A percentile compares a stretch with the other conserved stretches of the same genome.
These are phyloP conservation scores for Brassica hybrid DNA, from an alignment of 441 rosid species.

Conservation along the genomic window DNA sequence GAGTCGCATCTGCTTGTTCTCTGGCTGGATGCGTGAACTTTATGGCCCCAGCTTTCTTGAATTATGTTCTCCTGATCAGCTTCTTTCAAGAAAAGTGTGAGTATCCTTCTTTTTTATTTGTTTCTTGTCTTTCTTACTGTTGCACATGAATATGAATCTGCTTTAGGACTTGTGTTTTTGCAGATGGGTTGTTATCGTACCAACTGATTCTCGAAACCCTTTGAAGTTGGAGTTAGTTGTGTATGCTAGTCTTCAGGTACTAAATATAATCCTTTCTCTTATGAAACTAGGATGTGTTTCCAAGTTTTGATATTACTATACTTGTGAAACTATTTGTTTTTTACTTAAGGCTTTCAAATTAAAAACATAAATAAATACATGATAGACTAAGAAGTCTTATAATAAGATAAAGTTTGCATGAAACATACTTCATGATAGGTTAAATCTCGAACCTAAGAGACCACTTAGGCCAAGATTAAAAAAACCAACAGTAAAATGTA, in stretches of 20 bases:
- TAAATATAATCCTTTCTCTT: slow-evolving; percentile 4
- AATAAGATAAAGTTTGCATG: background rate
- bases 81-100: slow-evolving; percentile 78
- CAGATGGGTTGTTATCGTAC: slow-evolving; percentile 85
- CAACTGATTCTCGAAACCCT: slow-evolving; percentile 67
- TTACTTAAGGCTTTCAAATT: background rate
- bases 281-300: slow-evolving; percentile 6
- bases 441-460: background rate
- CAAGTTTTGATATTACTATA: slow-evolving; percentile 14
- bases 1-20: slow-evolving; percentile 73
- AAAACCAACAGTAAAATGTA: background rate
- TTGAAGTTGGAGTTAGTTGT: slow-evolving; percentile 80
- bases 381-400: background rate
- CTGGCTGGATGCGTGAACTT: slow-evolving; percentile 87
- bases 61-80: slow-evolving; percentile 58
- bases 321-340: slow-evolving; percentile 11
- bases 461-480: background rate
- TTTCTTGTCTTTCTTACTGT: background rate
- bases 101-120: slow-evolving; percentile 35
- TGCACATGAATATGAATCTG: slow-evolving; percentile 25
- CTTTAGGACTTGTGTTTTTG: slow-evolving; percentile 30
- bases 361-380: too few species aligned
- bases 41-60: slow-evolving; percentile 77
- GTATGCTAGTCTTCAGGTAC: slow-evolving; percentile 68
- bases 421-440: background rate